These are phyloP conservation scores for Geotrichum citri-aurantii DNA, from an alignment of 1,139 yeast genomes.

Conservation along the genomic window DNA sequence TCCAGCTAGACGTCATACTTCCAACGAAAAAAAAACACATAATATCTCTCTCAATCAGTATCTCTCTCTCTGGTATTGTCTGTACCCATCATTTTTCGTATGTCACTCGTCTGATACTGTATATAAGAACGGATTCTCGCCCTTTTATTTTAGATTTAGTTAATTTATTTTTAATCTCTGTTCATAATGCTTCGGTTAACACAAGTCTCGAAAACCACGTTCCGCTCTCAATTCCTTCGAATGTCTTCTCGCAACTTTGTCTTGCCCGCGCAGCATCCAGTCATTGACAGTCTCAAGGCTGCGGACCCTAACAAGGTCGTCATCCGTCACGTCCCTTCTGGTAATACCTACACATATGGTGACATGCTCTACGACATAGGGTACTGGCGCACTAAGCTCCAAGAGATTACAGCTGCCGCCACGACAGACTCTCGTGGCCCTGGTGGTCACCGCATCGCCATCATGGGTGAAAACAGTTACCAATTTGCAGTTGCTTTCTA, in stretches of 20 bases:
- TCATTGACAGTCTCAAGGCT: slow-evolving; percentile 11
- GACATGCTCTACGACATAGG: slow-evolving; percentile 30
- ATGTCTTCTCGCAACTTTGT: slow-evolving; percentile 7
- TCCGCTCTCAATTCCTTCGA: neutral
- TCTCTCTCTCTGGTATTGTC: too few relatives aligned
- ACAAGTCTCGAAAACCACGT: neutral
- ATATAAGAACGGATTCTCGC: neutral
- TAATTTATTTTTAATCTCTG: too few relatives aligned
- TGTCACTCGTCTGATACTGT: neutral
- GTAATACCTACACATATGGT: slow-evolving; percentile 33
- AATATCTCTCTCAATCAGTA: too few relatives aligned
- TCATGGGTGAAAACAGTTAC: slow-evolving; percentile 37
- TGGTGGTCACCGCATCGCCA: slow-evolving; percentile 27
- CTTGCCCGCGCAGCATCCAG: slow-evolving; percentile 18
- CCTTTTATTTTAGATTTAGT: too few relatives aligned
- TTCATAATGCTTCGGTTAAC: neutral
- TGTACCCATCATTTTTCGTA: neutral
- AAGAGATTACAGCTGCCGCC: slow-evolving; percentile 6
- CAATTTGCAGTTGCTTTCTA: slow-evolving; percentile 32
- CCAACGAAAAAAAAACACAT: too few relatives aligned
- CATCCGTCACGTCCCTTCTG: slow-evolving; percentile 33
- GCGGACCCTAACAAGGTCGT: slow-evolving; percentile 27
- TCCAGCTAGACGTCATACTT: neutral
- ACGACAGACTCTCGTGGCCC: neutral
- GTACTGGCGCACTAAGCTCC: slow-evolving; percentile 28